A percentile compares a stretch with the other conserved stretches of the same genome.
Conservation (phyloP, 2,329 filamentous ascomycete species). For the Thelonectria blattea region DNA sequence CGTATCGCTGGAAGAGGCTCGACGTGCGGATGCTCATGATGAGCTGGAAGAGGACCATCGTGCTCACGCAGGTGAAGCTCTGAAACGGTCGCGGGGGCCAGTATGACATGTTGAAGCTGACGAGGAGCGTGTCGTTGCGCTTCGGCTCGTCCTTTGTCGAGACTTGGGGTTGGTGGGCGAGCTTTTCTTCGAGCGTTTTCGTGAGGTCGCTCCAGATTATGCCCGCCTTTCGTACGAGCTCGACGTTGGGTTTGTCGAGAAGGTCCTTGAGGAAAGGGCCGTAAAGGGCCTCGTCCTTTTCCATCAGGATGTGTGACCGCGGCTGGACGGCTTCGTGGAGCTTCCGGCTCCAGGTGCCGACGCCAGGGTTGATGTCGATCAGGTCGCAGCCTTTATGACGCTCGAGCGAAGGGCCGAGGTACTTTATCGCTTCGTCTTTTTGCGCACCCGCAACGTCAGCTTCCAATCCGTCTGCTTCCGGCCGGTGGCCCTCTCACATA, state of each 20-base stretch:
- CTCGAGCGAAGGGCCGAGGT: slow-evolving; percentile 71
- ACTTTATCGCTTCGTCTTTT: slow-evolving; percentile 72
- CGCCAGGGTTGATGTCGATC: slow-evolving; percentile 84
- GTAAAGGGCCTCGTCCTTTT: slow-evolving; percentile 68
- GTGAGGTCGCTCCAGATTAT: slow-evolving; percentile 66
- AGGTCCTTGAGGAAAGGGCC: slow-evolving; percentile 65
- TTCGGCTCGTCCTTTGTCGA: slow-evolving; percentile 47
- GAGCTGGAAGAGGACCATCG: slow-evolving; percentile 67
- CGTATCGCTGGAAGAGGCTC: slow-evolving; percentile 74
- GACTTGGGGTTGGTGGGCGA: slow-evolving; percentile 61
- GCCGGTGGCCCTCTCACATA: slow-evolving; percentile 33
- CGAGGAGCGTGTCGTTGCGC: slow-evolving; percentile 75
- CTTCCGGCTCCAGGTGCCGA: slow-evolving; percentile 78
- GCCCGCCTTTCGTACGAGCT: slow-evolving; percentile 61
- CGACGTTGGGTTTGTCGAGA: slow-evolving; percentile 53
- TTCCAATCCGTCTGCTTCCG: too few relatives aligned
- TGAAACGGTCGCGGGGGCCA: slow-evolving; percentile 57
- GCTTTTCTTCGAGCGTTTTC: slow-evolving; percentile 54
- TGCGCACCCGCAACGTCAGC: not conserved
- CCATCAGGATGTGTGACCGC: slow-evolving; percentile 82
- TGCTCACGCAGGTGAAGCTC: slow-evolving; percentile 61
- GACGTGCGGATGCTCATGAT: slow-evolving; percentile 63
- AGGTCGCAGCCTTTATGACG: slow-evolving; percentile 81
- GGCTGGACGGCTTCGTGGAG: slow-evolving; percentile 78
- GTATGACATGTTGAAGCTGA: slow-evolving; percentile 70